These are phyloP conservation scores for Penicillium sp. DNA, from an alignment of 2,329 filamentous ascomycete species.

Conservation along the genomic window DNA sequence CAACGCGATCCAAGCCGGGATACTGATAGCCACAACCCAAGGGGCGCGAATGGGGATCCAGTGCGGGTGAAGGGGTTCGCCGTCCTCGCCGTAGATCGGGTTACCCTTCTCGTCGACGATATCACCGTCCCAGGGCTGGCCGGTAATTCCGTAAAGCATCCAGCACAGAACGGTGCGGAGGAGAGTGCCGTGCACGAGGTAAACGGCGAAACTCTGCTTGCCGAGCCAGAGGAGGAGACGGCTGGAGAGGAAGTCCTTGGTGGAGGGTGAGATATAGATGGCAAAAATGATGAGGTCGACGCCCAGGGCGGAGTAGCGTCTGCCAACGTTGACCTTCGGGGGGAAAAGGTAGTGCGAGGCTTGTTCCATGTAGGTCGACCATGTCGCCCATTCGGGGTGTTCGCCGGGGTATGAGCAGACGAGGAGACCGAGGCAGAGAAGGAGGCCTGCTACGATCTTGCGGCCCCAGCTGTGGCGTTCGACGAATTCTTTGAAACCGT, in stretches of 20 bases:
- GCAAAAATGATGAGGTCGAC: slow-evolving; percentile 52
- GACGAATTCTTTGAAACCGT: slow-evolving; percentile 48
- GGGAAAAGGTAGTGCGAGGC: slow-evolving; percentile 50
- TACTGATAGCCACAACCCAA: slow-evolving; percentile 44
- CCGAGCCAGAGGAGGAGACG: slow-evolving; percentile 55
- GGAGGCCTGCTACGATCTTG: slow-evolving; percentile 37
- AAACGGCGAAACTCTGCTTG: slow-evolving; percentile 57
- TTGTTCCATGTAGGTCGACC: slow-evolving; percentile 49
- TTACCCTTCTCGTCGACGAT: slow-evolving; percentile 18
- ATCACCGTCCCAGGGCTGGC: slow-evolving; percentile 43
- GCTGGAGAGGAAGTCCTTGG: slow-evolving; percentile 53
- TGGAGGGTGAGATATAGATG: slow-evolving; percentile 52
- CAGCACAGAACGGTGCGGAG: slow-evolving; percentile 53
- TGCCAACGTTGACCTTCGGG: slow-evolving; percentile 43
- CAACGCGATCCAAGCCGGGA: slow-evolving; percentile 49
- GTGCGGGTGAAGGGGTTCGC: slow-evolving; percentile 40
- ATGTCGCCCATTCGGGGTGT: slow-evolving; percentile 50
- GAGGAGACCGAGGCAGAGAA: slow-evolving; percentile 49
- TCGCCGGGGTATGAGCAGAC: slow-evolving; percentile 54
- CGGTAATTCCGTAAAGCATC: slow-evolving; percentile 54
- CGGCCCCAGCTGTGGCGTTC: slow-evolving; percentile 43
- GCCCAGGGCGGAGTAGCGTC: slow-evolving; percentile 51
- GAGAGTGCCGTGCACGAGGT: slow-evolving; percentile 56
- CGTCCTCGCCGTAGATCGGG: slow-evolving; percentile 36
- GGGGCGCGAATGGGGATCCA: slow-evolving; percentile 46